Evolutionary conservation across 768 basidiomycete genomes (phyloP).

Genomic region (Termitomyces sp.): DNA sequence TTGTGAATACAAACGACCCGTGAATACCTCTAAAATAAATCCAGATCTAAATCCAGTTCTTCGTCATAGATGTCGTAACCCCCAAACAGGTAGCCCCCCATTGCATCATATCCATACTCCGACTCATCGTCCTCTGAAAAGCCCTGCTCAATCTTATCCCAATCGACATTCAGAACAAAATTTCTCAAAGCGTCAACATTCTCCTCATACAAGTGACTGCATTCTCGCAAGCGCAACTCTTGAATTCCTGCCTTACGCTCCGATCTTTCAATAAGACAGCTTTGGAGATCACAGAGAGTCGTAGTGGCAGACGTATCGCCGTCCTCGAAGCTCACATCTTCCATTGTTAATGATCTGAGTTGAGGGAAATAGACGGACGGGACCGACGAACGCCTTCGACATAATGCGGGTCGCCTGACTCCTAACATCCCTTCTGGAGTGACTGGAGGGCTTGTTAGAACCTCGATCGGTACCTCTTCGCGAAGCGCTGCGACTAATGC

Average conservation of each 20-base stretch:
- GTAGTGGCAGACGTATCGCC: neutral
- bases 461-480: constrained; percentile 16
- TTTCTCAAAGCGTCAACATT: constrained; percentile 26
- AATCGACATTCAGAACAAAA: constrained; percentile 30
- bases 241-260: constrained; percentile 29
- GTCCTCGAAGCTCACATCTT: constrained; percentile 24
- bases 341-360: constrained; percentile 24
- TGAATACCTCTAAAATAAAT: constrained; percentile 4
- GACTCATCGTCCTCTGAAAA: constrained; percentile 16
- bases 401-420: constrained; percentile 15
- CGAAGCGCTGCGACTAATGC: constrained; percentile 26
- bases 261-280: constrained; percentile 30
- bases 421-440: constrained; percentile 14
- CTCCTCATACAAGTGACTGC: constrained; percentile 20
- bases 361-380: constrained; percentile 26
- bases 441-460: constrained; percentile 5
- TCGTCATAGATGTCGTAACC: constrained; percentile 12
- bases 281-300: constrained; percentile 14
- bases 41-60: constrained; percentile 9
- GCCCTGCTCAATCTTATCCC: constrained; percentile 31
- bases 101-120: constrained; percentile 16
- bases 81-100: constrained; percentile 16
- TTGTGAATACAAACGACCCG: neutral
- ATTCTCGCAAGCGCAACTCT: constrained; percentile 27
- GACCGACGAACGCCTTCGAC: constrained; percentile 13